phyloP scores from a whole-genome alignment of 2,329 filamentous ascomycete species.

The Aspergillus neotritici region DNA sequence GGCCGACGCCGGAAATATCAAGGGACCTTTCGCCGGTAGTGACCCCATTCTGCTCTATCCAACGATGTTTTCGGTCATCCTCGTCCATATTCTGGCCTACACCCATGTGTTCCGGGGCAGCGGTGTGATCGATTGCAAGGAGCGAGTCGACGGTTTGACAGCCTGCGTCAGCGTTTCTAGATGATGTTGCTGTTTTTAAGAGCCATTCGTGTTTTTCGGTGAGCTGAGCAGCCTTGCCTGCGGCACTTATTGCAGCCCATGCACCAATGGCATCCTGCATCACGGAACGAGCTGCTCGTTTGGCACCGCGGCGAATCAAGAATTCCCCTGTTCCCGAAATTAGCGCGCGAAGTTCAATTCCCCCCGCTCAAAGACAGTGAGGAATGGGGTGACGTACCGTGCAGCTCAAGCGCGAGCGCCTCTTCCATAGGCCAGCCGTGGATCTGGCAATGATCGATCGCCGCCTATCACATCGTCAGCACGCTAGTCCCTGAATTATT shows the following conservation, averaged over 20 bases:
- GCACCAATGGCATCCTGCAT: constrained; percentile 55
- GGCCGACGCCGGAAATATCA: constrained; percentile 39
- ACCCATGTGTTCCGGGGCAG: constrained; percentile 26
- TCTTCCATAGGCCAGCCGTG: constrained; percentile 56
- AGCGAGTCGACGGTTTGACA: constrained; percentile 55
- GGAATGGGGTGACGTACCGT: constrained; percentile 35
- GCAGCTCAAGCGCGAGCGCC: constrained; percentile 56
- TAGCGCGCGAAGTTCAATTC: constrained; percentile 3
- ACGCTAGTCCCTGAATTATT: too few relatives aligned
- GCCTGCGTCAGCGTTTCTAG: constrained; percentile 48
- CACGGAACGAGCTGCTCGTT: constrained; percentile 53
- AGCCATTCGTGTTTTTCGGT: constrained; percentile 56
- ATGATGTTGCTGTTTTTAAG: constrained; percentile 49
- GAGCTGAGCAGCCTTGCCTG: constrained; percentile 55
- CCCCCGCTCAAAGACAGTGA: not conserved
- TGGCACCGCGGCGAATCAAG: constrained; percentile 52
- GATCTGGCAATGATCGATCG: constrained; percentile 56
- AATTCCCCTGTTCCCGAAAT: constrained; percentile 41
- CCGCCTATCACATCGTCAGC: constrained; percentile 37
- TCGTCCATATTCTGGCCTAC: constrained; percentile 32
- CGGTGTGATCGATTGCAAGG: constrained; percentile 33
- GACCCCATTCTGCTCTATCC: constrained; percentile 39
- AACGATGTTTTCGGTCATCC: constrained; percentile 37
- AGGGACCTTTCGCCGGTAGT: constrained; percentile 34
- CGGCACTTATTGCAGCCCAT: constrained; percentile 54